Percentiles rank a stretch among this genome's conserved stretches.
phyloP scores from a whole-genome alignment of 106 monocot genomes.

The Alisma plantagoaquatica region DNA sequence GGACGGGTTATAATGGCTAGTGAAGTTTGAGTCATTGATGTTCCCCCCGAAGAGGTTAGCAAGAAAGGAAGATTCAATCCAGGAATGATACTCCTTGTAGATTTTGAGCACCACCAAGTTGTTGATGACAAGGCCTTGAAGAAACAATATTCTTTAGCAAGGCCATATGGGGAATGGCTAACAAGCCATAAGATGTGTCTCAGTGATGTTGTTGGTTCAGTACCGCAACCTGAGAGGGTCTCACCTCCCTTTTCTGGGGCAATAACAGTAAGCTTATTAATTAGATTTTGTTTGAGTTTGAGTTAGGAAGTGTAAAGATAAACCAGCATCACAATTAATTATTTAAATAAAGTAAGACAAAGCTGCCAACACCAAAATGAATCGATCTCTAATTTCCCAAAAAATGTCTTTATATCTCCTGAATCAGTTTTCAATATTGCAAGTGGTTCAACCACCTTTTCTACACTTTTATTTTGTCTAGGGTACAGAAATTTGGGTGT shows the following conservation, averaged over 20 bases:
- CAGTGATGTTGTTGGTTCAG: conserved; percentile 54
- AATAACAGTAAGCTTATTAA: conserved; percentile 39
- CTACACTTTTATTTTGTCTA: no score
- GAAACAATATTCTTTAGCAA: conserved; percentile 66
- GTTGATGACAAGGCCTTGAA: conserved; percentile 90
- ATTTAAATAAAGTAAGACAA: no score
- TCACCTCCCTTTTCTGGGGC: conserved; percentile 45
- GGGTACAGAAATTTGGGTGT: no score
- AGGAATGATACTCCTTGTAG: conserved; percentile 93
- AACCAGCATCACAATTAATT: no score
- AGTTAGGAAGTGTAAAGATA: no score
- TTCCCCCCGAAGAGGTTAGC: conserved; percentile 63
- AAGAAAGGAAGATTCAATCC: conserved; percentile 90
- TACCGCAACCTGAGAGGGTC: conserved; percentile 47
- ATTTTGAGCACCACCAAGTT: conserved; percentile 81
- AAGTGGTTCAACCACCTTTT: no score
- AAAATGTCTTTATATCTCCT: no score
- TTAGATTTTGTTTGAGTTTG: no score
- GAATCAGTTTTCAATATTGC: no score
- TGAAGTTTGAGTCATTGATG: conserved; percentile 93
- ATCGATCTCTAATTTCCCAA: no score
- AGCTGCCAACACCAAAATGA: no score
- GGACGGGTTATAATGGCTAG: conserved; percentile 93
- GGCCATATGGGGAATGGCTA: conserved; percentile 84
- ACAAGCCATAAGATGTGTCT: conserved; percentile 72